phyloP scores from a whole-genome alignment of 2,329 filamentous ascomycete species.

The Phoma herbarum region DNA sequence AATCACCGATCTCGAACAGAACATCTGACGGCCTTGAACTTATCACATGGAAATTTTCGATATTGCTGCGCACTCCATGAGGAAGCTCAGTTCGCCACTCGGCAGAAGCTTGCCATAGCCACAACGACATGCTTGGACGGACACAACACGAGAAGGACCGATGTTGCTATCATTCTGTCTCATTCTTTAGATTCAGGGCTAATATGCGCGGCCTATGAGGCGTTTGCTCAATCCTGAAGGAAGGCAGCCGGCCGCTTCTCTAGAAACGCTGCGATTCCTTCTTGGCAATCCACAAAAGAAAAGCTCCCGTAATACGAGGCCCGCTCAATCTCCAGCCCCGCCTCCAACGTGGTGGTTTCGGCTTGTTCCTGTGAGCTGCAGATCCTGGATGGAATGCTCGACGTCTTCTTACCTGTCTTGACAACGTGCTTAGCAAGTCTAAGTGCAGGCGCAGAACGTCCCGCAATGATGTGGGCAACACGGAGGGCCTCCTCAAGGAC shows the following conservation, averaged over 20 bases:
- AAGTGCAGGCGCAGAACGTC: conserved; percentile 53
- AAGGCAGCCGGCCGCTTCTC: conserved; percentile 49
- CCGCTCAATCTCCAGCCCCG: conserved; percentile 52
- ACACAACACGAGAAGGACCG: conserved; percentile 11
- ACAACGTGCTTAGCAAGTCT: conserved; percentile 57
- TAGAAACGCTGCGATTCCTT: conserved; percentile 55
- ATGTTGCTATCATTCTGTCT: not conserved
- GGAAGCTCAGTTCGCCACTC: conserved; percentile 12
- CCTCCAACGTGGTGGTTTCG: conserved; percentile 54
- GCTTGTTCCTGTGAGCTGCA: conserved; percentile 44
- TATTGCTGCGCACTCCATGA: conserved; percentile 3
- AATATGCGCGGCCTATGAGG: not conserved
- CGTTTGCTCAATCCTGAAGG: conserved; percentile 15
- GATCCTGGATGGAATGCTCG: conserved; percentile 8
- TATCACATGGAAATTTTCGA: conserved; percentile 3
- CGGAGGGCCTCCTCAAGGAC: conserved; percentile 53
- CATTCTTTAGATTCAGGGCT: not conserved
- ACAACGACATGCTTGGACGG: conserved; percentile 3
- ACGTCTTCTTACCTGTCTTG: conserved; percentile 48
- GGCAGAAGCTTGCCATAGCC: not conserved
- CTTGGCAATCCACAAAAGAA: conserved; percentile 52
- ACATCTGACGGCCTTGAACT: not conserved
- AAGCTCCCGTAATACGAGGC: conserved; percentile 48
- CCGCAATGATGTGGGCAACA: conserved; percentile 53
- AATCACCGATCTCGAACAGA: conserved; percentile 8